Conservation (phyloP, 2,329 filamentous ascomycete species). For the Neurospora sp. region DNA sequence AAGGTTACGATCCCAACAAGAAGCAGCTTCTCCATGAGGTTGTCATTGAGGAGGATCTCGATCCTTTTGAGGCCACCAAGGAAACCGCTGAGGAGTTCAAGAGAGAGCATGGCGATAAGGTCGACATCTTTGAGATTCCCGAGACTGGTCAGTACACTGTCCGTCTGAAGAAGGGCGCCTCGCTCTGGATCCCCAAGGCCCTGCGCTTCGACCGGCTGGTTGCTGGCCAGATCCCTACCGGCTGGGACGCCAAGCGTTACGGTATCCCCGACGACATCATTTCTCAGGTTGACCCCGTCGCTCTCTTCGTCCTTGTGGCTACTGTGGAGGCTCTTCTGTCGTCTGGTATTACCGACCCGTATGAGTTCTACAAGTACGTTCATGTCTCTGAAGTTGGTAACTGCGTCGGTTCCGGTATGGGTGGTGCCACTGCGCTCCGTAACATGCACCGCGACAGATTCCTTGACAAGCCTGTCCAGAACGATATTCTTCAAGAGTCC, state of each 20-base stretch:
- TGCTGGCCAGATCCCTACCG: conserved; percentile 91
- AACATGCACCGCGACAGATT: conserved; percentile 98
- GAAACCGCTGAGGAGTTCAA: conserved; percentile 97
- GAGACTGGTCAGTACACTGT: conserved; percentile 93
- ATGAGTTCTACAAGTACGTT: conserved; percentile 99
- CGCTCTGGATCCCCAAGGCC: conserved; percentile 91
- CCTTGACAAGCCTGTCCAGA: conserved; percentile 94
- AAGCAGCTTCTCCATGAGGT: conserved; percentile 98
- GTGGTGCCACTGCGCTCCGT: conserved; percentile 81
- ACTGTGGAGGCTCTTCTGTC: conserved; percentile 85
- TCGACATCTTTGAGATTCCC: conserved; percentile 90
- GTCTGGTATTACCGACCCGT: conserved; percentile 94
- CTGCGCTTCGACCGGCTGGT: conserved; percentile 95
- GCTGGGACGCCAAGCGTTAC: conserved; percentile 94
- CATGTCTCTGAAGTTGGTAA: conserved; percentile 97
- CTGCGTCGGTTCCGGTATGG: conserved; percentile 96
- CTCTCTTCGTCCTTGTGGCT: conserved; percentile 87
- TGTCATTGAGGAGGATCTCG: conserved; percentile 91
- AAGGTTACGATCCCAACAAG: conserved; percentile 94
- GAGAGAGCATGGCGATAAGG: conserved; percentile 93
- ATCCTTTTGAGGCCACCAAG: conserved; percentile 94
- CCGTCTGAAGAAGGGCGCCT: conserved; percentile 89
- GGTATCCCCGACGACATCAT: conserved; percentile 97
- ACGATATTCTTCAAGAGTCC: conserved; percentile 97
- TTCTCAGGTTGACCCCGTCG: conserved; percentile 92